Conservation (phyloP, 768 basidiomycete genomes). For the Coprinellus aureogranulatus region DNA sequence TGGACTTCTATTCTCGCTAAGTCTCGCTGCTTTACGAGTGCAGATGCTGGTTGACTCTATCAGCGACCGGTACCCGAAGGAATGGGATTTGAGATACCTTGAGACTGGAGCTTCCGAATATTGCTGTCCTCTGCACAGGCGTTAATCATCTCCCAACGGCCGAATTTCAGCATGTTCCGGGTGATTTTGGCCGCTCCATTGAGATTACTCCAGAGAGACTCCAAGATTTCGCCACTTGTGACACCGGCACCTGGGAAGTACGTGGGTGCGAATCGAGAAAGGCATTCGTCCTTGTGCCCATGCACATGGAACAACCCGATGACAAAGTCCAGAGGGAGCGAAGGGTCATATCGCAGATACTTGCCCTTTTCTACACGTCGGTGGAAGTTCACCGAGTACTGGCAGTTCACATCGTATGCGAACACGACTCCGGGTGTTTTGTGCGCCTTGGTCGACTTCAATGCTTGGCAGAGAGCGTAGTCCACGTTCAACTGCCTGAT, state of each 20-base stretch:
- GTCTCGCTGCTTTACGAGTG: not conserved
- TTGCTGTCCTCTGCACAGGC: slow-evolving; percentile 23
- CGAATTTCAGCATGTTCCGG: slow-evolving; percentile 7
- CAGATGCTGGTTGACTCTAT: too few relatives aligned
- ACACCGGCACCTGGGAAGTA: slow-evolving; percentile 12
- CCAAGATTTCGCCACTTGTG: slow-evolving; percentile 17
- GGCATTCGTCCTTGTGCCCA: slow-evolving; percentile 22
- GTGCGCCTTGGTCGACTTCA: not conserved
- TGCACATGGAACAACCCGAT: slow-evolving; percentile 21
- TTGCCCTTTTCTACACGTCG: slow-evolving; percentile 3
- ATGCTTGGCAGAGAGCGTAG: not conserved
- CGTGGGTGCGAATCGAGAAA: slow-evolving; percentile 15
- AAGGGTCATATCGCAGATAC: not conserved
- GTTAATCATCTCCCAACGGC: slow-evolving; percentile 18
- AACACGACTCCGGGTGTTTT: not conserved
- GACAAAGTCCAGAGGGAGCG: not conserved
- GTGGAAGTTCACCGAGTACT: slow-evolving; percentile 11
- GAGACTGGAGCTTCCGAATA: slow-evolving; percentile 20
- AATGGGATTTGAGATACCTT: slow-evolving; percentile 7
- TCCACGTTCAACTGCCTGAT: slow-evolving; percentile 9
- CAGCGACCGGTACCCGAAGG: not conserved
- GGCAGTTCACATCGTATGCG: slow-evolving; percentile 15
- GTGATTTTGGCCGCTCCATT: slow-evolving; percentile 11
- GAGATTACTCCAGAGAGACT: slow-evolving; percentile 16
- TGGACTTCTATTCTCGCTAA: not conserved